Percentiles rank a stretch among this genome's conserved stretches.
Evolutionary conservation across 2,329 filamentous ascomycete genomes (phyloP).

Genomic region (Epicoccum sorghinum): DNA sequence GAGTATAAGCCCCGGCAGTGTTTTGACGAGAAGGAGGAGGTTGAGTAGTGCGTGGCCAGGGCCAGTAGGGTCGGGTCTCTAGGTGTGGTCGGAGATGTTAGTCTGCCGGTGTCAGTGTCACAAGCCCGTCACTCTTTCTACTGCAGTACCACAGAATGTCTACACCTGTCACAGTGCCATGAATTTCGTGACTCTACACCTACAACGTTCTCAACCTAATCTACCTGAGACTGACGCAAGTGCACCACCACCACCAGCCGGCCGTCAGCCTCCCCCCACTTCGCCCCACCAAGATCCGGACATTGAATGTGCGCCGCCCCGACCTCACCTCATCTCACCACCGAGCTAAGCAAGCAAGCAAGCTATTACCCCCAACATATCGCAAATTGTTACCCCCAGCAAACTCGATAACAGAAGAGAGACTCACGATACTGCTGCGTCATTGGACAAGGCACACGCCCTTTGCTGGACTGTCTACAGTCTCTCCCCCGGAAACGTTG

Average conservation of each 20-base stretch:
- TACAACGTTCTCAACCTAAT: too few species aligned
- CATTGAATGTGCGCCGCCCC: slow-evolving; percentile 5
- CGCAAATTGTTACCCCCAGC: slow-evolving; percentile 13
- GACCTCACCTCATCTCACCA: slow-evolving; percentile 3
- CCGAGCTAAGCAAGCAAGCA: too few species aligned
- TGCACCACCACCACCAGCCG: not conserved
- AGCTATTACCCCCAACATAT: slow-evolving; percentile 13
- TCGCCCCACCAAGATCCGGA: slow-evolving; percentile 6
- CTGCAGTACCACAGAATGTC: too few species aligned
- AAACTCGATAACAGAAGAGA: not conserved
- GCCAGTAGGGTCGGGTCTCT: slow-evolving; percentile 2
- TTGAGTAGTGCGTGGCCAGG: slow-evolving; percentile 47
- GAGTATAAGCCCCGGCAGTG: slow-evolving; percentile 42
- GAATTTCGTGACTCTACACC: too few species aligned
- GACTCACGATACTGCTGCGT: not conserved
- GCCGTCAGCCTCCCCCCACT: not conserved
- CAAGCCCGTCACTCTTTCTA: too few species aligned
- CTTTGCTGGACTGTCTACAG: not conserved
- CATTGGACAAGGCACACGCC: not conserved
- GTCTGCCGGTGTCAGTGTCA: too few species aligned
- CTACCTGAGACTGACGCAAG: not conserved
- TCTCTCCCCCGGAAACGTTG: too few species aligned
- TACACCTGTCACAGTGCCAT: too few species aligned
- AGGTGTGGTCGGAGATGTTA: too few species aligned
- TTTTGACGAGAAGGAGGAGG: slow-evolving; percentile 38